These are phyloP conservation scores for Trametes polyzona DNA, from an alignment of 1,284 basidiomycete species.

Conservation along the genomic window DNA sequence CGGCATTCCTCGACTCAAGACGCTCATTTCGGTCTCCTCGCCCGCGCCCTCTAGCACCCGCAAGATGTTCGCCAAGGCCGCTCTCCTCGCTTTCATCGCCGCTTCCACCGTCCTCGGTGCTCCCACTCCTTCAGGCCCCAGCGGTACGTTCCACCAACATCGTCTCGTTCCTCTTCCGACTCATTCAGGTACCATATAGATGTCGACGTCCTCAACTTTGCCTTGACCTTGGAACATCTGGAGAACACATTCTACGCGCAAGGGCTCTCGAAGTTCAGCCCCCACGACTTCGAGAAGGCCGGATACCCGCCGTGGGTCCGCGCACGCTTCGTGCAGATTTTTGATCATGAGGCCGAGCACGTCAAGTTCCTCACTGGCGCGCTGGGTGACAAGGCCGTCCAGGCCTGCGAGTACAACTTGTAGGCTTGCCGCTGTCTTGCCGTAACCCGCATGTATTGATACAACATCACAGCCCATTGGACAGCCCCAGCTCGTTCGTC, in stretches of 20 bases:
- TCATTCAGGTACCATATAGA: background rate
- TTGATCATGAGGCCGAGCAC: conserved; percentile 56
- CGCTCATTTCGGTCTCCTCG: too few relatives aligned
- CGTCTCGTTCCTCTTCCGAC: background rate
- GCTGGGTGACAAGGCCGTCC: conserved; percentile 55
- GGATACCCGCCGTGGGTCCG: conserved; percentile 57
- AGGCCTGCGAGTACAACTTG: conserved; percentile 66
- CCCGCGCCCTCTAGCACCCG: background rate
- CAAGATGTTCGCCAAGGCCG: conserved; percentile 6
- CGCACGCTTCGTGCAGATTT: conserved; percentile 57
- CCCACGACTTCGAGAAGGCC: conserved; percentile 54
- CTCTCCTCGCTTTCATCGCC: background rate
- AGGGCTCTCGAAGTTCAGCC: conserved; percentile 49
- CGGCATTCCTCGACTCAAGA: too few relatives aligned
- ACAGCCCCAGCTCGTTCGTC: conserved; percentile 52
- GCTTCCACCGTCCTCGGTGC: conserved; percentile 2
- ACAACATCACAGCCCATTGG: conserved; percentile 46
- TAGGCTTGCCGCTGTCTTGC: conserved; percentile 35
- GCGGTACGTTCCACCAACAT: background rate
- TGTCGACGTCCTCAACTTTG: conserved; percentile 53
- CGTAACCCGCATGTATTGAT: background rate
- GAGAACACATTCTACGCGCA: conserved; percentile 65
- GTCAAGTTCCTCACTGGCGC: conserved; percentile 46
- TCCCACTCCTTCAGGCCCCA: background rate
- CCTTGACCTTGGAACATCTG: conserved; percentile 71